Conservation (phyloP, 306 rosid genomes). For the Styphnolobium japonicum region DNA sequence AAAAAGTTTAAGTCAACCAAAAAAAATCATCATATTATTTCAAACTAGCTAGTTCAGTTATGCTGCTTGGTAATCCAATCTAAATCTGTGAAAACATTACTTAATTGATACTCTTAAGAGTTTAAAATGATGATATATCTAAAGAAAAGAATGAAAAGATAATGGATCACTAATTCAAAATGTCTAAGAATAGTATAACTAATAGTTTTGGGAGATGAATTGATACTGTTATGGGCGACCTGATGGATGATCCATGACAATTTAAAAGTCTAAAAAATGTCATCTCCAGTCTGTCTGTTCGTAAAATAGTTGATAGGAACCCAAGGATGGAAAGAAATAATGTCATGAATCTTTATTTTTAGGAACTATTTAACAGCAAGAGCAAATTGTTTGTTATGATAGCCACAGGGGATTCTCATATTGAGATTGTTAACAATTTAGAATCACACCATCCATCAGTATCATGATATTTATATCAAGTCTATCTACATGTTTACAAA, state of each 20-base stretch:
- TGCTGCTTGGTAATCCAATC: constrained; percentile 12
- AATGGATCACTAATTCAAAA: constrained; percentile 14
- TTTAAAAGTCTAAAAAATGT: not conserved
- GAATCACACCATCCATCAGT: not conserved
- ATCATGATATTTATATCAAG: not conserved
- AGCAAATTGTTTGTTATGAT: constrained; percentile 4
- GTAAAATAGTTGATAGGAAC: constrained; percentile 36
- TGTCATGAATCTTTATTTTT: constrained; percentile 4
- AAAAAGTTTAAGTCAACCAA: not conserved
- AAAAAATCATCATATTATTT: constrained; percentile 12
- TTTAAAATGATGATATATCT: not conserved
- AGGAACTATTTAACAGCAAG: not conserved
- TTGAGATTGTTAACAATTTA: not conserved
- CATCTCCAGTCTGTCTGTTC: constrained; percentile 57
- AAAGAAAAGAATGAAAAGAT: not conserved
- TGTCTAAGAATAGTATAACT: constrained; percentile 9
- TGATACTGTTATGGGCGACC: not conserved
- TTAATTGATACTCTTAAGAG: constrained; percentile 7
- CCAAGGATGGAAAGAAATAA: constrained; percentile 31
- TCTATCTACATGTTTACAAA: not conserved
- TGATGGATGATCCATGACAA: constrained; percentile 3
- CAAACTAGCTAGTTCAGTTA: not conserved
- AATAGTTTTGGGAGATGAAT: not conserved
- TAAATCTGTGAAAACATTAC: not conserved
- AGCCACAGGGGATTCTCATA: not conserved